Conservation (phyloP, 768 basidiomycete species). For the Gloeopeniophorella convolvens region DNA sequence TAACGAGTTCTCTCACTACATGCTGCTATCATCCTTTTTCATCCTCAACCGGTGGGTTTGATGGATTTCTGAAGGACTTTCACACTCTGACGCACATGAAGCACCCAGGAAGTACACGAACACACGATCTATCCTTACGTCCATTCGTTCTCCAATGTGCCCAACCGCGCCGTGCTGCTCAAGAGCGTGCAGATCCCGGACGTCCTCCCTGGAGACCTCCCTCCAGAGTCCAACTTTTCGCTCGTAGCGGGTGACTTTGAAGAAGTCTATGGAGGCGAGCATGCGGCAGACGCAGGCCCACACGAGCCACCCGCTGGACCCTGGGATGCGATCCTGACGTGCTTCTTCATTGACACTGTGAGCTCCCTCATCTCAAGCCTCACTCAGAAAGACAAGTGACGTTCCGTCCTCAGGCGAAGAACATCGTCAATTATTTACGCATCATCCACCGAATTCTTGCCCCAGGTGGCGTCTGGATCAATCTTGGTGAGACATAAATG, state of each 20-base stretch:
- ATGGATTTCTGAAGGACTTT: too few species aligned
- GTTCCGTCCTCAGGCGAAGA: constrained; percentile 58
- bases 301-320: constrained; percentile 64
- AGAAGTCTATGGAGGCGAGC: constrained; percentile 75
- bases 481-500: constrained; percentile 47
- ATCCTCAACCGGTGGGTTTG: constrained; percentile 71
- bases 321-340: constrained; percentile 90
- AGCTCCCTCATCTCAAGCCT: constrained; percentile 19
- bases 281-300: constrained; percentile 34
- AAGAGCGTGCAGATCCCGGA: constrained; percentile 73
- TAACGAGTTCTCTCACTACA: constrained; percentile 94
- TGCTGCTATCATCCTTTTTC: constrained; percentile 85
- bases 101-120: constrained; percentile 60
- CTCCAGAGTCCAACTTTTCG: constrained; percentile 61
- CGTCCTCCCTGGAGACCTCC: constrained; percentile 69
- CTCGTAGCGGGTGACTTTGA: constrained; percentile 93
- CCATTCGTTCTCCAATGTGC: constrained; percentile 86
- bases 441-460: constrained; percentile 78
- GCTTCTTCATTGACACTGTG: constrained; percentile 97
- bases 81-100: constrained; percentile 16
- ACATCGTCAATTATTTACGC: constrained; percentile 86
- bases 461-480: constrained; percentile 89
- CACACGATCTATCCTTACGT: constrained; percentile 84
- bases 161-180: constrained; percentile 52
- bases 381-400: background rate